Evolutionary conservation across 176 grass and related monocot species (phyloP), one percentile per base, ranked within the genome.

Genomic region (Thalia dealbata): DNA sequence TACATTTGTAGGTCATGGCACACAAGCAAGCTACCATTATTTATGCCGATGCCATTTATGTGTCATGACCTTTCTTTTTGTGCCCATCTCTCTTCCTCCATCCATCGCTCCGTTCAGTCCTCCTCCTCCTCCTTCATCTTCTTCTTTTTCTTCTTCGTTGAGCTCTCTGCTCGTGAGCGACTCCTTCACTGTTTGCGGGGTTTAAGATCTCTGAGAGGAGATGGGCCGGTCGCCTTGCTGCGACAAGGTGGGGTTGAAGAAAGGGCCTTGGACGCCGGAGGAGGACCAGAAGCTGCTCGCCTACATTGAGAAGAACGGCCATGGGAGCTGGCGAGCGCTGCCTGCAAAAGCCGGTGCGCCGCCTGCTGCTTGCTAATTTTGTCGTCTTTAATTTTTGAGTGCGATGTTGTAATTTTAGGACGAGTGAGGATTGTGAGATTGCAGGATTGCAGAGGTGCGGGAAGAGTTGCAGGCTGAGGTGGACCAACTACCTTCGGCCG

Each of bases 361-460:
- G 51, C 70, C 13, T 23, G 8, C 43, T 18, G 5, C 19, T 42
- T n/a, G n/a, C n/a, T n/a, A n/a, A n/a, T n/a, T n/a, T n/a, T n/a
- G n/a, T n/a, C n/a, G n/a, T n/a, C n/a, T n/a, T n/a, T n/a, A n/a
- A n/a, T n/a, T n/a, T n/a, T n/a, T n/a, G n/a, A n/a, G 25, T 15
- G 62, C 16, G 26, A 64, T 19, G 25, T 28, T 29, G 12, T 28
- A 10, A 14, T 21, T 26, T n/a, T 18, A 26, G 16, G 45, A 52
- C 27, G 23, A 27, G 46, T 19, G 23, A 27, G 46, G 43, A 71
- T 27, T 21, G 6, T 15, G 15, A 13, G 44, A 43, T 69, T 52
- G 70, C 70, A 72, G 70, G 70, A 52, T 23, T 72, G 15, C 70
- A 72, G 70, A 72, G 70, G 70, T 72, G 70, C 11, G 70, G 70